A percentile compares a stretch with the other conserved stretches of the same genome.
These are phyloP conservation scores for Mucor velutinosus DNA, from an alignment of 371 early-diverging fungal species.

Conservation along the genomic window DNA sequence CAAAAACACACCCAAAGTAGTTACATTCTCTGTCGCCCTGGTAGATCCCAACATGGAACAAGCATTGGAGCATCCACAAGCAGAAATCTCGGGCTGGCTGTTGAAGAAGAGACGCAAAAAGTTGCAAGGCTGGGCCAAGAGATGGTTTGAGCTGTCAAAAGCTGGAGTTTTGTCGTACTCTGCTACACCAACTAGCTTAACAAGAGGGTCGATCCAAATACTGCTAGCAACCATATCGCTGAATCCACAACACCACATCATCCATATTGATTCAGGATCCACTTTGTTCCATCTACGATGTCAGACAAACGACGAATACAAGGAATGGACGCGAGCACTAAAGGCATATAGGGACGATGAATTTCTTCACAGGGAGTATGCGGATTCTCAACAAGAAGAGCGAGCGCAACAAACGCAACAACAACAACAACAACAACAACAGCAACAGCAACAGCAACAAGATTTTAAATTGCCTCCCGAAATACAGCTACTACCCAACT, in stretches of 20 bases:
- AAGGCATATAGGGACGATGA: constrained; percentile 3
- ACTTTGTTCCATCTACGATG: constrained; percentile 75
- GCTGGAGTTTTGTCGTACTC: constrained; percentile 60
- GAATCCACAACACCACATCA: constrained; percentile 56
- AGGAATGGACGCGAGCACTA: constrained; percentile 47
- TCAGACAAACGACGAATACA: constrained; percentile 59
- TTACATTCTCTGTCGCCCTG: constrained; percentile 75
- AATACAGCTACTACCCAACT: constrained; percentile 2
- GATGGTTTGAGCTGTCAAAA: constrained; percentile 65
- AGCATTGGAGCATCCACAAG: constrained; percentile 9
- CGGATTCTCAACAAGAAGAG: neutral
- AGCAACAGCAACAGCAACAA: constrained; percentile 5
- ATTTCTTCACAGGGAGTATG: neutral
- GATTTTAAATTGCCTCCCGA: neutral
- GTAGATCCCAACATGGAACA: constrained; percentile 25
- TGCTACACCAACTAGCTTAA: constrained; percentile 55
- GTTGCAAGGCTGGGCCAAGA: constrained; percentile 78
- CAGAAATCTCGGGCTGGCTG: constrained; percentile 58
- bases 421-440: no score
- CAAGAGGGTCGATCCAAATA: constrained; percentile 72
- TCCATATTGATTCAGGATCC: constrained; percentile 81
- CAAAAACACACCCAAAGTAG: constrained; percentile 80
- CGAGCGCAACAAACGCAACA: neutral
- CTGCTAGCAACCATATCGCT: constrained; percentile 61
- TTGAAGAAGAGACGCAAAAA: constrained; percentile 83